These are phyloP conservation scores for Bondarzewia mesenterica DNA, from an alignment of 1,284 basidiomycete genomes.

Conservation along the genomic window DNA sequence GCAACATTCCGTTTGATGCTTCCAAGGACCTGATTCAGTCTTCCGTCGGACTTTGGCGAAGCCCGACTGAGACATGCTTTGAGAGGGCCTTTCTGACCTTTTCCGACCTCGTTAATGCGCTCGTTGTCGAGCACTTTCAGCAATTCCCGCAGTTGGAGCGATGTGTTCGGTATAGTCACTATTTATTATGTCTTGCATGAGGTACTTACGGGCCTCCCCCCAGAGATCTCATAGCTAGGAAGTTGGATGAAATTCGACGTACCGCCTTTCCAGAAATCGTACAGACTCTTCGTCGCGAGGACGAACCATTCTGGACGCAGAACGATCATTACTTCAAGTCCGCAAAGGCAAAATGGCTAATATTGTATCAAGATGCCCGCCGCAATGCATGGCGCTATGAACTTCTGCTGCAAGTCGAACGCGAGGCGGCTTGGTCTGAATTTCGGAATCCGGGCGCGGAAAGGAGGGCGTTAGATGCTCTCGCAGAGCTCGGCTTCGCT, in stretches of 20 bases:
- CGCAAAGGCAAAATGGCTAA: slow-evolving; percentile 25
- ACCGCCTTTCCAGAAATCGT: neutral
- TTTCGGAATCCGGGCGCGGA: slow-evolving; percentile 7
- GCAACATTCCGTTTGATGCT: neutral
- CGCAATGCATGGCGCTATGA: slow-evolving; percentile 1
- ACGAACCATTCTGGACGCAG: slow-evolving; percentile 20
- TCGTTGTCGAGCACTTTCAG: neutral
- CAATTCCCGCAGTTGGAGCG: neutral
- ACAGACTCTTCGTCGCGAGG: neutral
- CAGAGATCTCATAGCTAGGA: neutral
- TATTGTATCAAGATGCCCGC: slow-evolving; percentile 25
- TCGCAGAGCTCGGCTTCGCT: slow-evolving; percentile 26
- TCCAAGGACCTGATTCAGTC: neutral
- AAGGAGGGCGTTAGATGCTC: slow-evolving; percentile 18
- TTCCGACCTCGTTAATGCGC: neutral
- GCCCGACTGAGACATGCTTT: neutral
- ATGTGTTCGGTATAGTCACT: neutral
- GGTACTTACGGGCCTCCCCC: neutral
- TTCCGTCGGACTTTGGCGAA: neutral
- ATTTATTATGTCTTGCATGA: neutral
- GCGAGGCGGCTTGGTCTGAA: slow-evolving; percentile 3
- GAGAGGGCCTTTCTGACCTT: neutral
- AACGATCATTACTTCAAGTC: slow-evolving; percentile 28
- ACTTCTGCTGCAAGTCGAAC: neutral
- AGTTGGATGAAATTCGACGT: neutral